These are phyloP conservation scores for Penicillium nucicola DNA, from an alignment of 495 filamentous ascomycete genomes.

Conservation along the genomic window DNA sequence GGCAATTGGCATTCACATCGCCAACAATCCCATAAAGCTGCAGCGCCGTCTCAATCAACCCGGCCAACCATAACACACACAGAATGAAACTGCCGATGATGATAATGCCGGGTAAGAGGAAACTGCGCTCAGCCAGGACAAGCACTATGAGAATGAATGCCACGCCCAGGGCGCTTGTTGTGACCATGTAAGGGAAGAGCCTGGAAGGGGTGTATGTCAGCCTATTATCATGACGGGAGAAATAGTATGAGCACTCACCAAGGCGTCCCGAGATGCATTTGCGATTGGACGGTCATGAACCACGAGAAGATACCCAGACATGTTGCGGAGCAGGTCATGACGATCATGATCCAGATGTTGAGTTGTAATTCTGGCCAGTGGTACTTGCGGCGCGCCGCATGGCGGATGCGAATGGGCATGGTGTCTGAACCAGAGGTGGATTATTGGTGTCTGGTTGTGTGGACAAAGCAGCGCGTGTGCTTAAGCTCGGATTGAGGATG, in stretches of 20 bases:
- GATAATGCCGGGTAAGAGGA: constrained; percentile 85
- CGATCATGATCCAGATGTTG: constrained; percentile 88
- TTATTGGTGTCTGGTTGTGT: neutral
- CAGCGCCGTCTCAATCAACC: constrained; percentile 83
- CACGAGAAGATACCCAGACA: constrained; percentile 84
- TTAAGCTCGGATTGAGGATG: too few relatives aligned
- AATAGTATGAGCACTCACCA: constrained; percentile 57
- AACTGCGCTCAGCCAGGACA: constrained; percentile 69
- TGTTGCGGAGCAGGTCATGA: constrained; percentile 72
- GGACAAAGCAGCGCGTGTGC: too few relatives aligned
- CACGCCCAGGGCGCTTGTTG: constrained; percentile 63
- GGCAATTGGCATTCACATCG: constrained; percentile 77
- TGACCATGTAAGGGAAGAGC: constrained; percentile 93
- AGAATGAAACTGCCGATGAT: constrained; percentile 90
- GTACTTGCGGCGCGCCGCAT: constrained; percentile 59
- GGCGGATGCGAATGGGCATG: constrained; percentile 26
- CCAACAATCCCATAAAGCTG: constrained; percentile 80
- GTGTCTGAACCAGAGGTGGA: neutral
- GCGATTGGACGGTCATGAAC: constrained; percentile 77
- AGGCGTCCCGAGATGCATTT: constrained; percentile 67
- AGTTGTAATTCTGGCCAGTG: constrained; percentile 93
- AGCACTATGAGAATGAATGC: constrained; percentile 71
- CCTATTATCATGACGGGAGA: too few relatives aligned
- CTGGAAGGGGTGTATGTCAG: too few relatives aligned
- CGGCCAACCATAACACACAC: constrained; percentile 88